These are phyloP conservation scores for Candida sphagnicola DNA, from an alignment of 805 yeast species.

Conservation along the genomic window DNA sequence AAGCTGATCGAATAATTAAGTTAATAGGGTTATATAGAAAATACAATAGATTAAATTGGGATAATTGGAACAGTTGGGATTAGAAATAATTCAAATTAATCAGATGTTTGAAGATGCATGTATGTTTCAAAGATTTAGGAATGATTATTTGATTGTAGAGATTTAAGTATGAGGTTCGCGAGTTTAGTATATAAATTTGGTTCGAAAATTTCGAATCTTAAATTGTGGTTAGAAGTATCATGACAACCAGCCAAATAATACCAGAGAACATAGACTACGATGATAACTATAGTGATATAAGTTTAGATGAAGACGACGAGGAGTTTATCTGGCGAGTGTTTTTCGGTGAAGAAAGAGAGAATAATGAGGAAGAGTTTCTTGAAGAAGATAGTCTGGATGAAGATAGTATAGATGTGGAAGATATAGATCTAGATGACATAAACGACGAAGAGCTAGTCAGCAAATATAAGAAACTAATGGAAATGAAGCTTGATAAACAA, in stretches of 20 bases:
- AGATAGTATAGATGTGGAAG: constrained; percentile 6
- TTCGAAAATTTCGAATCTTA: too few species aligned
- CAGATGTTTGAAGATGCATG: too few species aligned
- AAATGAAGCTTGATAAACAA: constrained; percentile 23
- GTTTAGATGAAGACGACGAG: constrained; percentile 43
- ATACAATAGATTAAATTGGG: too few species aligned
- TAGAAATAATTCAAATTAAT: too few species aligned
- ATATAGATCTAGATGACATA: constrained; percentile 27
- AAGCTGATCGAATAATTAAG: too few species aligned
- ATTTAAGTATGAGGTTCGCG: too few species aligned
- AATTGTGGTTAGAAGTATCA: too few species aligned
- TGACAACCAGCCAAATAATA: not conserved
- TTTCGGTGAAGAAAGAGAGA: constrained; percentile 16
- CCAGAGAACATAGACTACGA: constrained; percentile 1
- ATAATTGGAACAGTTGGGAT: too few species aligned
- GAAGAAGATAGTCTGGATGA: constrained; percentile 3
- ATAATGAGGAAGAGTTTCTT: constrained; percentile 5
- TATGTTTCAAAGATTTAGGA: too few species aligned
- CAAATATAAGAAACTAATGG: constrained; percentile 26
- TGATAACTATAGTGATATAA: constrained; percentile 28
- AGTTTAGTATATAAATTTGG: too few species aligned
- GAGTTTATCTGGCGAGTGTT: constrained; percentile 42
- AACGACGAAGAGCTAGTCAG: constrained; percentile 31
- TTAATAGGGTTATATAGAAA: too few species aligned
- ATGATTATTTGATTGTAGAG: too few species aligned